Evolutionary conservation across 2,329 filamentous ascomycete species (phyloP).

Genomic region (Botryotinia calthae): DNA sequence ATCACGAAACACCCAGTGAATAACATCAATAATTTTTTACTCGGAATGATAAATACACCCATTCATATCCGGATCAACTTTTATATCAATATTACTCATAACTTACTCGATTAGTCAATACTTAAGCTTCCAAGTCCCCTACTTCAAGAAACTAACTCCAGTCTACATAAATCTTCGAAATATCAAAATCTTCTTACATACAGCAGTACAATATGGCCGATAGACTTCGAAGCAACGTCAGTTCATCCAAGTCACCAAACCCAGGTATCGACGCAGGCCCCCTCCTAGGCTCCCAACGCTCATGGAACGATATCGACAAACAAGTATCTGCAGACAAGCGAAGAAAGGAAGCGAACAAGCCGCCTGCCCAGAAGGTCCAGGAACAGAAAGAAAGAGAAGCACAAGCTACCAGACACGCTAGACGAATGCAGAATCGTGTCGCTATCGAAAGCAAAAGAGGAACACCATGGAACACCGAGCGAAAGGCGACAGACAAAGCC

Average conservation of each 20-base stretch:
- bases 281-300: neutral
- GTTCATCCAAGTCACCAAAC: too few relatives aligned
- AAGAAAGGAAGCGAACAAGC: neutral
- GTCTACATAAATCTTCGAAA: too few relatives aligned
- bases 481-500: neutral
- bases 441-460: neutral
- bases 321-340: accelerated
- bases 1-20: neutral
- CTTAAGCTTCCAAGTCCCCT: neutral
- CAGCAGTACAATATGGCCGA: neutral
- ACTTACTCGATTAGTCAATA: neutral
- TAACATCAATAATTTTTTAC: neutral
- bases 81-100: neutral
- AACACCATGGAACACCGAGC: neutral
- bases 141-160: neutral
- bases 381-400: neutral
- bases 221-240: neutral
- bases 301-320: neutral
- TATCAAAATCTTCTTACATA: neutral
- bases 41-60: neutral
- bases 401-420: neutral
- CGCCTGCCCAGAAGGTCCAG: neutral
- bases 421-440: neutral
- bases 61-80: neutral
- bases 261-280: neutral